phyloP scores from a whole-genome alignment of 208 protist genomes.

The Leishmania turanica region DNA sequence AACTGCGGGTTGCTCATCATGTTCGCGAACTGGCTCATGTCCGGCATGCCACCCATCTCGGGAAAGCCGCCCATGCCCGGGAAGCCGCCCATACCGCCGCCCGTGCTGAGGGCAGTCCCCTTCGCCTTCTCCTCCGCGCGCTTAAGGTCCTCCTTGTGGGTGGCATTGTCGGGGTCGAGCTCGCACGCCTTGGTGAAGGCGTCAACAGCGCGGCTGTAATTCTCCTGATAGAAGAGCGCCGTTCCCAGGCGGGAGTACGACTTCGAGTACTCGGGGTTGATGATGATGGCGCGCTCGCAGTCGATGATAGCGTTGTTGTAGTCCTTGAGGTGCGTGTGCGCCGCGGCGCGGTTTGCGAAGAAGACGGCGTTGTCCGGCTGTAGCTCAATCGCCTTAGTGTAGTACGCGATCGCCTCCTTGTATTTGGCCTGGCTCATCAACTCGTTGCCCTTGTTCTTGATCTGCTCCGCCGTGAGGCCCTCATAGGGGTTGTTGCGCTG shows the following conservation, averaged over 20 bases:
- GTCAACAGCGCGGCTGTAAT: constrained; percentile 82
- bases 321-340: constrained; percentile 92
- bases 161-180: constrained; percentile 92
- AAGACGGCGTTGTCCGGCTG: constrained; percentile 87
- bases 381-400: constrained; percentile 94
- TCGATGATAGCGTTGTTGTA: constrained; percentile 89
- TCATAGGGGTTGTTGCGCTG: constrained; percentile 92
- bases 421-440: constrained; percentile 91
- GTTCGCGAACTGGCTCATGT: constrained; percentile 74
- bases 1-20: constrained; percentile 94
- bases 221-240: constrained; percentile 90
- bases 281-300: constrained; percentile 87
- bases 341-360: constrained; percentile 93
- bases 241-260: constrained; percentile 91
- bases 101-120: constrained; percentile 29
- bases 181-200: constrained; percentile 91
- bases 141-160: constrained; percentile 91
- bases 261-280: constrained; percentile 91
- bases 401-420: constrained; percentile 93
- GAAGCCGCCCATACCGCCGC: constrained; percentile 33
- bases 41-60: constrained; percentile 68
- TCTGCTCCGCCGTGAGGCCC: constrained; percentile 89
- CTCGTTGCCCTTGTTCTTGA: constrained; percentile 94
- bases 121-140: constrained; percentile 85
- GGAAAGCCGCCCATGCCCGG: constrained; percentile 43